Evolutionary conservation across 2,329 filamentous ascomycete species (phyloP).

Genomic region (Ambrosiella xylebori): DNA sequence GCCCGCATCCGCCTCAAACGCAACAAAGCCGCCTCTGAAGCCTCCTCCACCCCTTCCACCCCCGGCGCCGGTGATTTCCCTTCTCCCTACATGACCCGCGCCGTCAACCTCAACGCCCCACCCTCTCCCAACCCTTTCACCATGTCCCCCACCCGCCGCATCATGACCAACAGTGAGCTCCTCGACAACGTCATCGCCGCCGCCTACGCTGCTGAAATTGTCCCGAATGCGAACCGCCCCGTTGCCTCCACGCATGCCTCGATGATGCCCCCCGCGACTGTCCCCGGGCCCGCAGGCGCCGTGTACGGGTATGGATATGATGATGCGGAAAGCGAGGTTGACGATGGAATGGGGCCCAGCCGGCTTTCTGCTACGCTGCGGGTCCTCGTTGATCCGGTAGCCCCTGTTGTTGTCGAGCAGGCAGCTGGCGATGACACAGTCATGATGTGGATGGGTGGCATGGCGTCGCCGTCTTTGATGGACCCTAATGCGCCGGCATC

Average conservation of each 20-base stretch:
- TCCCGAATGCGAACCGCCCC: neutral
- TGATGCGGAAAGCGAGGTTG: conserved; percentile 1
- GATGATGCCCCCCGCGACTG: neutral
- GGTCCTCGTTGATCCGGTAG: neutral
- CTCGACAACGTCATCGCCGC: conserved; percentile 10
- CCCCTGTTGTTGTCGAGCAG: neutral
- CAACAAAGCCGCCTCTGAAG: neutral
- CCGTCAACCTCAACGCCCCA: neutral
- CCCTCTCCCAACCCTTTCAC: conserved; percentile 4
- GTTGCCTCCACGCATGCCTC: neutral
- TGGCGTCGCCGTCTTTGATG: neutral
- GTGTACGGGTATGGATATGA: conserved; percentile 8
- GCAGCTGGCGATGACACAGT: conserved; percentile 4
- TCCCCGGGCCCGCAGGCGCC: neutral
- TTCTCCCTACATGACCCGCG: neutral
- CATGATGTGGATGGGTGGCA: conserved; percentile 12
- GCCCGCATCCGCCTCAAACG: conserved; percentile 8
- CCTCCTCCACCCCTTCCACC: neutral
- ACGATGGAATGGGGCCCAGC: neutral
- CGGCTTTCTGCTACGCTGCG: neutral
- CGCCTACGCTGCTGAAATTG: conserved; percentile 2
- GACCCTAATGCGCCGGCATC: neutral
- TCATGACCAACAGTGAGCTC: conserved; percentile 11
- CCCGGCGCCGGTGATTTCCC: neutral
- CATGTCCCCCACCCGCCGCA: neutral